Base-by-base conservation (phyloP, 257 asterid genomes). In the Linaria vulgaris region DNA sequence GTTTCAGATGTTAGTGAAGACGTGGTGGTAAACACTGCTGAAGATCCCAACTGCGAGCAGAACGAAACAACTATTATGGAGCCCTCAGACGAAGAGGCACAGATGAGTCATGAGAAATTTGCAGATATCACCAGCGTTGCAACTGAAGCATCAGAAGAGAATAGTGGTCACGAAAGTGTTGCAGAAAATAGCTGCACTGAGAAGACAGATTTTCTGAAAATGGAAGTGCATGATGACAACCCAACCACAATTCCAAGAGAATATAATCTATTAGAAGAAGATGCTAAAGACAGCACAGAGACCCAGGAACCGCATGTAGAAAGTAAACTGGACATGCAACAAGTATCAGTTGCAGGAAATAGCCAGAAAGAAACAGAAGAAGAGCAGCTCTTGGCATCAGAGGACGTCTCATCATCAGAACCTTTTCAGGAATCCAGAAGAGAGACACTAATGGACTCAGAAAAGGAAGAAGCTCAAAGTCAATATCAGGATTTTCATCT, bases 121-220 rank as follows among this genome's bases (percentile, higher is more conserved):
- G 66, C 61, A 47, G 59, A 56, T 12, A 41, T 43, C 53, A 68
- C 83, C 63, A 60, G 63, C 73, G 39, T 60, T 58, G 75, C 54
- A 70, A 55, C 65, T 73, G 82, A 64, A 66, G 63, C 64, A 45
- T 22, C 73, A 37, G 69, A 50, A 55, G 6, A 22, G 72, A 68
- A 17, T 41, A 58, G 27, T 21, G 59, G 56, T 31, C 56, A 41
- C 27, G 20, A 60, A 37, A 55, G 22, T 44, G 71, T 65, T 12
- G 56, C 11, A 17, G 59, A 54, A 44, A 38, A 56, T 44, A 61
- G 55, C 46, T 55, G 44, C 16, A 54, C 16, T 12, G 68, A 62
- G 48, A 63, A 67, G 55, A 52, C 66, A 12, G 62, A 69, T 46
- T 48, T 23, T 31, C 59, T 74, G 49, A 61, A 61, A 44, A 41